A percentile compares a stretch with the other conserved stretches of the same genome.
Evolutionary conservation across 441 rosid species (phyloP).

Genomic region (Corymbia citriodora): DNA sequence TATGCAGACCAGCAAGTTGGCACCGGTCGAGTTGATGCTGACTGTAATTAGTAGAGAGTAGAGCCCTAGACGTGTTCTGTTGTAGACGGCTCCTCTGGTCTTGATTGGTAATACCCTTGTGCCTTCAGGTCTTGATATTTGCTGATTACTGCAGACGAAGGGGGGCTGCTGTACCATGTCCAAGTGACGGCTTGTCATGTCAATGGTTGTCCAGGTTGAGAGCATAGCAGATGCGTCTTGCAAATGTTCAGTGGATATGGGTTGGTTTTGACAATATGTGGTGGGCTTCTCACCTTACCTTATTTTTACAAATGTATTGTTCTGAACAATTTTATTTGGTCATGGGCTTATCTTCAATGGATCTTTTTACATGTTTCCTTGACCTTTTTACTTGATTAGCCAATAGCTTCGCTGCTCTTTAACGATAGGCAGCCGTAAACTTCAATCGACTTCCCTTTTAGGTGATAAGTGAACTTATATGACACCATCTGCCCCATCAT

Average conservation of each 20-base stretch:
- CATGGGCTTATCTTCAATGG: constrained; percentile 20
- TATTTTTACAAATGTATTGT: constrained; percentile 19
- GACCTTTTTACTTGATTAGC: constrained; percentile 17
- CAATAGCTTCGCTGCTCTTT: neutral
- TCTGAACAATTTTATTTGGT: constrained; percentile 23
- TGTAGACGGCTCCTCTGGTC: constrained; percentile 1
- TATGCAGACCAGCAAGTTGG: constrained; percentile 46
- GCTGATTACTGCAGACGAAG: neutral
- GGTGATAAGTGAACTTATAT: neutral
- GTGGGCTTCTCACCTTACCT: constrained; percentile 12
- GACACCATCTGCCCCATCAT: neutral
- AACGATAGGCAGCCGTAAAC: neutral
- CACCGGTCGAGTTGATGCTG: constrained; percentile 29
- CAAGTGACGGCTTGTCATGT: constrained; percentile 16
- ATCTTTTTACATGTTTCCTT: constrained; percentile 22
- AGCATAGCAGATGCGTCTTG: constrained; percentile 15
- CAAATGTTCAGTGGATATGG: constrained; percentile 4
- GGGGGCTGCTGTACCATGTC: neutral
- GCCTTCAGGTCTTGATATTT: constrained; percentile 23
- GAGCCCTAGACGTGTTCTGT: constrained; percentile 9
- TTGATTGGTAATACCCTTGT: constrained; percentile 11
- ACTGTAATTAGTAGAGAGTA: constrained; percentile 30
- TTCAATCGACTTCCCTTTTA: neutral
- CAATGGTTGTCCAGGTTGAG: constrained; percentile 33
- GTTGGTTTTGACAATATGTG: constrained; percentile 10